A percentile compares a stretch with the other conserved stretches of the same genome.
Conservation (phyloP, 1,284 basidiomycete species). For the Malassezia slooffiae region DNA sequence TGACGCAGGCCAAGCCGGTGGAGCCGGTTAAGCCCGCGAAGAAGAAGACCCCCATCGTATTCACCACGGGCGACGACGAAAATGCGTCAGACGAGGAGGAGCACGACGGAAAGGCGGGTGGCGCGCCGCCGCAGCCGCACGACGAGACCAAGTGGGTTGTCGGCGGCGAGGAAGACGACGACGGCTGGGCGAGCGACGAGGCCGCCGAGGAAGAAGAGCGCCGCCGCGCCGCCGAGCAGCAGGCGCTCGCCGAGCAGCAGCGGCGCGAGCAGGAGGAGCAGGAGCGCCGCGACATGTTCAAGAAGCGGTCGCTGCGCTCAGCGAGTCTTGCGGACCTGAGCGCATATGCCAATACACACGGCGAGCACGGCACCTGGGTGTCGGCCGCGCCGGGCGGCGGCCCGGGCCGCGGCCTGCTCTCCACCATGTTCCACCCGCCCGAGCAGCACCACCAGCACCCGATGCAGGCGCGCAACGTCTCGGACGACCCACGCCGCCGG, state of each 20-base stretch:
- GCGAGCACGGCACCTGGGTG: constrained; percentile 7
- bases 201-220: constrained; percentile 43
- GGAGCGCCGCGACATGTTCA: constrained; percentile 60
- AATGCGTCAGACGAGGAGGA: constrained; percentile 27
- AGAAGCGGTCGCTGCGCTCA: constrained; percentile 57
- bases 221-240: constrained; percentile 27
- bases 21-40: constrained; percentile 15
- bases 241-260: constrained; percentile 44
- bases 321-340: constrained; percentile 38
- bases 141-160: constrained; percentile 16
- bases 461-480: constrained; percentile 20
- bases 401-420: constrained; percentile 37
- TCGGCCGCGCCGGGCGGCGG: constrained; percentile 16
- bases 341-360: constrained; percentile 2
- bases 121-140: constrained; percentile 9
- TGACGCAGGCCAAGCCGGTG: neutral
- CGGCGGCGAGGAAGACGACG: constrained; percentile 27
- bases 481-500: too few relatives aligned
- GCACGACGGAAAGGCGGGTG: constrained; percentile 26
- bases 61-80: constrained; percentile 37
- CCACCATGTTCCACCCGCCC: constrained; percentile 39
- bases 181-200: constrained; percentile 44
- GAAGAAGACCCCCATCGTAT: constrained; percentile 15
- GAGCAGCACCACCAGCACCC: constrained; percentile 36
- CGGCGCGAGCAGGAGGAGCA: constrained; percentile 56